Base-by-base conservation (phyloP, 208 protist genomes). In the Trypanosomatidae sp. region DNA sequence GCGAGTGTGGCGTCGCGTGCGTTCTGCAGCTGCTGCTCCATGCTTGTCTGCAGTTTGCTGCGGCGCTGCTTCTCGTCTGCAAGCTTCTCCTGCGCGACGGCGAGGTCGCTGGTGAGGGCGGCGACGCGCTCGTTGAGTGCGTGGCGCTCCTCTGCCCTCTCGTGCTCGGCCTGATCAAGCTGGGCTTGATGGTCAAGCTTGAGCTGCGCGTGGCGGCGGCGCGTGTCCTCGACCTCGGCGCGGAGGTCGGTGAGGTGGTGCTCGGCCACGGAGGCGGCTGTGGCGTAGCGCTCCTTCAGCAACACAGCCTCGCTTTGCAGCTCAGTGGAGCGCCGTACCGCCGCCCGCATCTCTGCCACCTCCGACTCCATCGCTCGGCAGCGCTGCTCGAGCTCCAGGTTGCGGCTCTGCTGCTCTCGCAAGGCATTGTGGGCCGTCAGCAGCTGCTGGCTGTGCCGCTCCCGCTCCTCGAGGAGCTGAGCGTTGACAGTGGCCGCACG, bases 331-430 rank as follows among this genome's bases (percentile, higher is more conserved):
- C 87, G 83, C 59, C 88, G 89, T 68, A 94, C 81, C 7, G 91
- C 69, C 1, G 84, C 67, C 22, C 88, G 91, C 84, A 93, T 89
- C 65, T 93, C 80, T 1, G 71, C 67, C 10, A 91, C 44, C 55
- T 94, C 91, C 19, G 79, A 62, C 64, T 89, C 87, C 71, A 87
- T 78, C 13, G 82, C 66, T n/a, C 86, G 87, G 67, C 78, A 81
- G 25, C 86, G 91, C 82, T 94, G 89, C 84, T 92, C 91, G 3
- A 94, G 69, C 58, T 91, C 88, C n/a, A 92, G 55, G 44, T 83
- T 83, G 53, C 84, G 87, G 19, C 73, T 79, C 69, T 94, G 89
- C 79, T 89, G 86, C 80, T 94, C 91, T 0, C 88, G 87, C 52
- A 96, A 71, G 25, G 91, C 89, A 46, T 84, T 82, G 81, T 94